A percentile compares a stretch with the other conserved stretches of the same genome.
Conservation (phyloP, 2,329 filamentous ascomycete genomes). For the Xylariaceae sp. region DNA sequence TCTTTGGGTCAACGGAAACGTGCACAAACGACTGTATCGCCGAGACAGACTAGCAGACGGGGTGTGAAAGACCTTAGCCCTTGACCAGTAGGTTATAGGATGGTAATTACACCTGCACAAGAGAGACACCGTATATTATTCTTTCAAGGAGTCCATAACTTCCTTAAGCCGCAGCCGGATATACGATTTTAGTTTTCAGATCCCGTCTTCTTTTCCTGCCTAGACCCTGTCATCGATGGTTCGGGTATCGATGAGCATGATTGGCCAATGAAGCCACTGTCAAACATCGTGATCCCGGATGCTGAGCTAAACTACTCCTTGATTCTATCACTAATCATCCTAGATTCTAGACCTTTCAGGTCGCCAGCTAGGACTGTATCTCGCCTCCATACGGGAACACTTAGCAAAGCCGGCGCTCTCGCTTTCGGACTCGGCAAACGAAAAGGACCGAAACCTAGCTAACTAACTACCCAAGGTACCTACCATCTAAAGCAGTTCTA, state of each 20-base stretch:
- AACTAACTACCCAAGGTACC: conserved; percentile 4
- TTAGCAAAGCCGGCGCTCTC: conserved; percentile 6
- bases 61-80: conserved; percentile 19
- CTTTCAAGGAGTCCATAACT: not conserved
- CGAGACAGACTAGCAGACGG: conserved; percentile 32
- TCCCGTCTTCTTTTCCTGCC: conserved; percentile 20
- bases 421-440: conserved; percentile 24
- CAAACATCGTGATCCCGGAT: conserved; percentile 20
- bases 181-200: conserved; percentile 27
- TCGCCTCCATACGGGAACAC: not conserved
- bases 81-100: conserved; percentile 28
- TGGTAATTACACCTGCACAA: conserved; percentile 42
- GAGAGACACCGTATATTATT: conserved; percentile 40
- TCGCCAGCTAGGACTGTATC: not conserved
- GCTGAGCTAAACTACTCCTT: conserved; percentile 1
- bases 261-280: conserved; percentile 21
- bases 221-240: conserved; percentile 15
- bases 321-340: conserved; percentile 1
- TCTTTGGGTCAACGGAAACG: conserved; percentile 47
- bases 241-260: conserved; percentile 26
- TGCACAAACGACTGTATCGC: conserved; percentile 47
- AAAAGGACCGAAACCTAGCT: conserved; percentile 24
- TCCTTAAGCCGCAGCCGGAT: conserved; percentile 1
- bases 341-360: not conserved
- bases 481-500: conserved; percentile 1